Conservation (phyloP, 2,329 filamentous ascomycete species). For the Aspergillus hiratsukae region DNA sequence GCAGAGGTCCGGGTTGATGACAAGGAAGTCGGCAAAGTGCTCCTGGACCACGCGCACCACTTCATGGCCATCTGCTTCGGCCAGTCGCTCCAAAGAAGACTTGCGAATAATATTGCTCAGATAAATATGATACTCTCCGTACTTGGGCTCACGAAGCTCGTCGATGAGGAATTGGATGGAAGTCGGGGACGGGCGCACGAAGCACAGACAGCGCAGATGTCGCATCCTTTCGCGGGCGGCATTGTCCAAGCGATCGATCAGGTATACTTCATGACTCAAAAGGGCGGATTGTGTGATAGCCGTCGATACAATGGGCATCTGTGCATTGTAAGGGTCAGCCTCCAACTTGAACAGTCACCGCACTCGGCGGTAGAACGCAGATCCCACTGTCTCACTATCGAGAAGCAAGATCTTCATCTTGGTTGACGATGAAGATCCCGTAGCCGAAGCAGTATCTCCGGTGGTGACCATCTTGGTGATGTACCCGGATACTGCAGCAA, state of each 20-base stretch:
- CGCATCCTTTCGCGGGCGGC: slow-evolving; percentile 92
- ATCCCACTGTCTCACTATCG: slow-evolving; percentile 77
- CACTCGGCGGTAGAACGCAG: neutral
- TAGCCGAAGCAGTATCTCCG: slow-evolving; percentile 62
- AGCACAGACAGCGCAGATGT: slow-evolving; percentile 87
- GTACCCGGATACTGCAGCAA: slow-evolving; percentile 89
- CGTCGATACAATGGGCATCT: slow-evolving; percentile 87
- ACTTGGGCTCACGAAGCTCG: slow-evolving; percentile 91
- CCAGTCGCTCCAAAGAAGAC: slow-evolving; percentile 85
- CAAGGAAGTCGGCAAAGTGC: slow-evolving; percentile 92
- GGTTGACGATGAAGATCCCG: slow-evolving; percentile 58
- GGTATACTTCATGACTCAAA: slow-evolving; percentile 94
- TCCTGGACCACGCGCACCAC: slow-evolving; percentile 92
- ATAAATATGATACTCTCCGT: slow-evolving; percentile 94
- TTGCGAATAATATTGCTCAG: slow-evolving; percentile 98
- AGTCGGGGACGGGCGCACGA: slow-evolving; percentile 85
- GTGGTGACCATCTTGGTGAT: slow-evolving; percentile 91
- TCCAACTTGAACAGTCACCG: slow-evolving; percentile 18
- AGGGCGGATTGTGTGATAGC: slow-evolving; percentile 93
- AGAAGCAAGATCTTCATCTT: slow-evolving; percentile 99
- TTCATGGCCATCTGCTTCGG: slow-evolving; percentile 96
- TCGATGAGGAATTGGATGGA: slow-evolving; percentile 93
- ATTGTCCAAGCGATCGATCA: slow-evolving; percentile 94
- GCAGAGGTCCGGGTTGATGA: slow-evolving; percentile 92
- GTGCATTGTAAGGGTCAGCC: slow-evolving; percentile 7